Evolutionary conservation across 2,329 filamentous ascomycete genomes (phyloP).

Genomic region (Akanthomyces muscarius): DNA sequence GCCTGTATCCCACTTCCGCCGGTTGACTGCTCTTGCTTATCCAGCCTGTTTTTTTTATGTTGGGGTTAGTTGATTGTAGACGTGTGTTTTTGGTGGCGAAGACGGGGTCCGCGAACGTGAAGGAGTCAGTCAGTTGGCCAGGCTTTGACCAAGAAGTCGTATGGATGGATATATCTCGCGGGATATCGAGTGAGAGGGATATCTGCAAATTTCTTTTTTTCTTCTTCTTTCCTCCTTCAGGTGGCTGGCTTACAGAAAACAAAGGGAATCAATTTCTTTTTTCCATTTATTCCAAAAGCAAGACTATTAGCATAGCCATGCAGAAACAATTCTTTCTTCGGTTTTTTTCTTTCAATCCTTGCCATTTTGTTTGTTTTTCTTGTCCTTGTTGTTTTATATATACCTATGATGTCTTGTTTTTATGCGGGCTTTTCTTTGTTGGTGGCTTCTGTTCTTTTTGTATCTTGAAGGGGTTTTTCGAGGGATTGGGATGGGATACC

Average conservation of each 20-base stretch:
- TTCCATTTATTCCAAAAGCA: background rate
- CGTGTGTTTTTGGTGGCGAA: background rate
- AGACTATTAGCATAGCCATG: constrained; percentile 12
- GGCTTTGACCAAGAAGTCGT: background rate
- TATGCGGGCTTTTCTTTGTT: background rate
- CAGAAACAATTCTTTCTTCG: background rate
- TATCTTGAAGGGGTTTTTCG: too few relatives aligned
- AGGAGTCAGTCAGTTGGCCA: background rate
- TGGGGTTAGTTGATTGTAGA: background rate
- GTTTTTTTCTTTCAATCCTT: background rate
- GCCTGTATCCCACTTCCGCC: background rate
- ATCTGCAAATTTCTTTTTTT: background rate
- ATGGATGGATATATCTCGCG: background rate
- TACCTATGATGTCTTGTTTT: background rate
- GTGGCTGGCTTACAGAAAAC: background rate
- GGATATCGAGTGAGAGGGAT: background rate
- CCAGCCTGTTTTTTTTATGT: background rate
- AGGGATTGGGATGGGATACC: too few relatives aligned
- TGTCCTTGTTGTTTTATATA: background rate
- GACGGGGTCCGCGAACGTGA: background rate
- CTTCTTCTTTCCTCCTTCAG: background rate
- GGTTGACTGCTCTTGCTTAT: background rate
- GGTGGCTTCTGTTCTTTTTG: background rate
- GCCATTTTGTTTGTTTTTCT: background rate
- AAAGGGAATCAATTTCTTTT: background rate